A percentile compares a stretch with the other conserved stretches of the same genome.
These are phyloP conservation scores for Metroxylon sagu DNA, from an alignment of 176 grass and related monocot genomes.

Conservation along the genomic window DNA sequence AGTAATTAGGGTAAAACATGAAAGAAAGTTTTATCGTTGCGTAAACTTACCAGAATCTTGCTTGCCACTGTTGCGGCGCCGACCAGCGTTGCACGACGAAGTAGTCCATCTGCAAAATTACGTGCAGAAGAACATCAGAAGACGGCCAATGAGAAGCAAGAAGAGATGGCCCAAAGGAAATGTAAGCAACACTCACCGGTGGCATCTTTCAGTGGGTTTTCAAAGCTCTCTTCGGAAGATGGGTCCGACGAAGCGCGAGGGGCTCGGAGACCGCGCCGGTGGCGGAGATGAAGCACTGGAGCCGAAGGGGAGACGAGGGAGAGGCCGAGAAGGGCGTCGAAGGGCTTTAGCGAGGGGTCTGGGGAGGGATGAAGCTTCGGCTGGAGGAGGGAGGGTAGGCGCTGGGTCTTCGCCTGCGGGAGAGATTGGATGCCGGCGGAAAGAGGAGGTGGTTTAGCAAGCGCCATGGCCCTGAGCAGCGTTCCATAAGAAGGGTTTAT, in stretches of 20 bases:
- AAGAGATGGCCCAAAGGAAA: not conserved
- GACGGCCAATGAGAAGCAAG: not conserved
- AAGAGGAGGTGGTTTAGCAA: not conserved
- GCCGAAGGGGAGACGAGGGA: not conserved
- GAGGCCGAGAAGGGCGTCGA: not conserved
- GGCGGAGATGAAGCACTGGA: not conserved
- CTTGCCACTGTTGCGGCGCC: constrained; percentile 5
- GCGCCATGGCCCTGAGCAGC: not conserved
- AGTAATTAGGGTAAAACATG: not conserved
- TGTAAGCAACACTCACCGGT: not conserved
- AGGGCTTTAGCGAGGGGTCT: not conserved
- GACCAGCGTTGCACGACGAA: not conserved
- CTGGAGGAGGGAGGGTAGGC: not conserved
- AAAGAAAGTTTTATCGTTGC: not conserved
- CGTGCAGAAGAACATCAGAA: not conserved
- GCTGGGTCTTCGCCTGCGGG: not conserved
- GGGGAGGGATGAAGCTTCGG: not conserved
- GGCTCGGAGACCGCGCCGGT: not conserved
- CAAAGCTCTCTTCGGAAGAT: not conserved
- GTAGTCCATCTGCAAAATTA: constrained; percentile 5
- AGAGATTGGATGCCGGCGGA: not conserved
- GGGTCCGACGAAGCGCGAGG: not conserved
- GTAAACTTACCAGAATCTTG: constrained; percentile 5
- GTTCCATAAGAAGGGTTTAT: too few species aligned
- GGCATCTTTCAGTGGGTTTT: not conserved